A percentile compares a stretch with the other conserved stretches of the same genome.
These are phyloP conservation scores for Zoysia matrella DNA, from an alignment of 202 grass and related monocot species.

Conservation along the genomic window DNA sequence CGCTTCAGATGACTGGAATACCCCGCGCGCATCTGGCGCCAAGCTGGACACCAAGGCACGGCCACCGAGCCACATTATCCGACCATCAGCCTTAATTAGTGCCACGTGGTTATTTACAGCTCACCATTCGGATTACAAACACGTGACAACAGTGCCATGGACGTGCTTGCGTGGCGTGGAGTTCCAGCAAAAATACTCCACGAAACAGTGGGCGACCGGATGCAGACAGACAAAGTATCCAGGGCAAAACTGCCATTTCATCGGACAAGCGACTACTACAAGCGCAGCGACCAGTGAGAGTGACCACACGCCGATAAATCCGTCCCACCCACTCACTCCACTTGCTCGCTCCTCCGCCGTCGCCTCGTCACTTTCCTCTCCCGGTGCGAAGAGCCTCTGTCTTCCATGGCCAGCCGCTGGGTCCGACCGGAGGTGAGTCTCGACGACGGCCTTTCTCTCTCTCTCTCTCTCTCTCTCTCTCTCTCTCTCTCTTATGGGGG, in stretches of 20 bases:
- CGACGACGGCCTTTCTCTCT: not conserved
- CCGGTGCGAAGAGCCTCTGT: slow-evolving; percentile 19
- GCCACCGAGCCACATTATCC: too few relatives aligned
- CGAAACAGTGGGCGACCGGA: not conserved
- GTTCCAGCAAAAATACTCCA: not conserved
- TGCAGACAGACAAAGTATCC: not conserved
- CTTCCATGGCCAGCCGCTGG: slow-evolving; percentile 70
- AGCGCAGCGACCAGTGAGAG: not conserved
- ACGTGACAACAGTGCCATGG: not conserved
- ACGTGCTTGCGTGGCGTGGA: not conserved
- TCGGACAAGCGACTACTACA: not conserved
- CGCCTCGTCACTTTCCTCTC: slow-evolving; percentile 26
- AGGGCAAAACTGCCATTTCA: slow-evolving; percentile 41
- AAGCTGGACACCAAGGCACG: too few relatives aligned
- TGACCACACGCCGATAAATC: slow-evolving; percentile 24
- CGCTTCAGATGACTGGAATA: too few relatives aligned
- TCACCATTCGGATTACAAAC: not conserved
- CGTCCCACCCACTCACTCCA: slow-evolving; percentile 6
- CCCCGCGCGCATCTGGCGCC: too few relatives aligned
- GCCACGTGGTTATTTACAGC: not conserved
- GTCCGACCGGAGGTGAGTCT: slow-evolving; percentile 60
- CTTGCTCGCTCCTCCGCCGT: slow-evolving; percentile 4
- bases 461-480: not conserved
- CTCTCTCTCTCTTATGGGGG: not conserved
- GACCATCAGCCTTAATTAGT: not conserved